A percentile compares a stretch with the other conserved stretches of the same genome.
phyloP scores from a whole-genome alignment of 2,329 filamentous ascomycete genomes.

The Macrophomina tecta region DNA sequence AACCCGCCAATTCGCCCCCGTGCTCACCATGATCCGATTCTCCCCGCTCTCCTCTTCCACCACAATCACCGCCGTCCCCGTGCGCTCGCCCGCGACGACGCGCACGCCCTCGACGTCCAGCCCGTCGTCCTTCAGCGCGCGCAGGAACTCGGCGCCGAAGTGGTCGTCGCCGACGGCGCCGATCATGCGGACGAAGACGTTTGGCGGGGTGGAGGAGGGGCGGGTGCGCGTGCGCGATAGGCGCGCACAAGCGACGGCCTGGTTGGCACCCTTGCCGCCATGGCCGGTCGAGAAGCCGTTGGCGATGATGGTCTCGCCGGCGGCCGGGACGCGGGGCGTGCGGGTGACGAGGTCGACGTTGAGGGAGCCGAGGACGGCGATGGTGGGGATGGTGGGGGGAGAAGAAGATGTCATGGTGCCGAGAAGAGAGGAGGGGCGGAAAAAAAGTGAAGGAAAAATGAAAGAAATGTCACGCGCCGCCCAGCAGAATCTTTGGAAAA shows the following conservation, averaged over 20 bases:
- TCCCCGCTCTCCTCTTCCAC: conserved; percentile 56
- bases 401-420: not conserved
- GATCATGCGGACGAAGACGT: conserved; percentile 56
- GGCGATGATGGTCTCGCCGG: conserved; percentile 87
- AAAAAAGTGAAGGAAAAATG: not conserved
- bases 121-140: conserved; percentile 51
- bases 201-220: conserved; percentile 29
- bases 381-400: conserved; percentile 48
- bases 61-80: conserved; percentile 56
- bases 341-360: conserved; percentile 93
- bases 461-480: too few species aligned
- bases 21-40: conserved; percentile 57
- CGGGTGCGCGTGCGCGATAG: conserved; percentile 64
- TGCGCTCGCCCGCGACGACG: conserved; percentile 51
- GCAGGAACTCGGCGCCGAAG: conserved; percentile 48
- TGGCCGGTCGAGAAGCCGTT: conserved; percentile 78
- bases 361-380: conserved; percentile 88
- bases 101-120: conserved; percentile 49
- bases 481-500: not conserved
- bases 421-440: not conserved
- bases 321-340: conserved; percentile 79
- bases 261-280: conserved; percentile 95
- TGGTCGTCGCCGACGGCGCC: conserved; percentile 57
- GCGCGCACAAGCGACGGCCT: conserved; percentile 86
- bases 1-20: conserved; percentile 54